These are phyloP conservation scores for Chlorella sp. DNA, from an alignment of 139 green algal species.

Conservation along the genomic window DNA sequence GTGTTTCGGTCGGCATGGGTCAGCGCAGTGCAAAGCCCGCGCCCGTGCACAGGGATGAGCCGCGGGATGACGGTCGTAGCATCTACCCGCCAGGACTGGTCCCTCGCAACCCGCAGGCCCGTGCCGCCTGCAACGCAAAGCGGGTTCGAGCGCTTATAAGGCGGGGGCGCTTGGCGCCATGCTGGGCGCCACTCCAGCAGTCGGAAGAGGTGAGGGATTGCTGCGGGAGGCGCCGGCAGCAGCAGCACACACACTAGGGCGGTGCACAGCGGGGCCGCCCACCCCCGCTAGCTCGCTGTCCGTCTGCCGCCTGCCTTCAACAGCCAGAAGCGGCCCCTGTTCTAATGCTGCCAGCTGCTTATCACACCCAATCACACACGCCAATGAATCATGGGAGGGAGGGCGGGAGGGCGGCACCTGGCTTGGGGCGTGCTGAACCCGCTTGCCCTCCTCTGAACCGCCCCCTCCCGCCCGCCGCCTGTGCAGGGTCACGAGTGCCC, in stretches of 20 bases:
- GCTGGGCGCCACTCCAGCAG: not conserved
- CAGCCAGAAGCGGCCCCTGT: not conserved
- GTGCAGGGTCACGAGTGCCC: conserved; percentile 11
- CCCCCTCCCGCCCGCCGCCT: not conserved
- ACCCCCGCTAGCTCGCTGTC: no score
- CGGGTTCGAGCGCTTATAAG: not conserved
- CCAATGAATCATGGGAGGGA: no score
- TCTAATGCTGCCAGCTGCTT: not conserved
- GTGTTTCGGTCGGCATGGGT: no score
- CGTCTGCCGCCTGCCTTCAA: not conserved
- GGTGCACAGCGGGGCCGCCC: not conserved
- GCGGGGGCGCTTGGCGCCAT: not conserved
- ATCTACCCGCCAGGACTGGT: no score
- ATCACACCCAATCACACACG: not conserved
- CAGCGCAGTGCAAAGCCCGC: no score
- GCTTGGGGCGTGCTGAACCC: not conserved
- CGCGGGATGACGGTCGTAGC: no score
- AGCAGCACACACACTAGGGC: not conserved
- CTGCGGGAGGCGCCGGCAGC: not conserved
- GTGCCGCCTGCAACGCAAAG: not conserved
- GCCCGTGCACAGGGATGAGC: no score
- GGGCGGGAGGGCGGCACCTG: no score
- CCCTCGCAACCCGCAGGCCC: no score
- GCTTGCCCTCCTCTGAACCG: not conserved
- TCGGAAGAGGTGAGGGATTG: not conserved